Evolutionary conservation across 1,284 basidiomycete species (phyloP).

Genomic region (Leccinum angustisporum): DNA sequence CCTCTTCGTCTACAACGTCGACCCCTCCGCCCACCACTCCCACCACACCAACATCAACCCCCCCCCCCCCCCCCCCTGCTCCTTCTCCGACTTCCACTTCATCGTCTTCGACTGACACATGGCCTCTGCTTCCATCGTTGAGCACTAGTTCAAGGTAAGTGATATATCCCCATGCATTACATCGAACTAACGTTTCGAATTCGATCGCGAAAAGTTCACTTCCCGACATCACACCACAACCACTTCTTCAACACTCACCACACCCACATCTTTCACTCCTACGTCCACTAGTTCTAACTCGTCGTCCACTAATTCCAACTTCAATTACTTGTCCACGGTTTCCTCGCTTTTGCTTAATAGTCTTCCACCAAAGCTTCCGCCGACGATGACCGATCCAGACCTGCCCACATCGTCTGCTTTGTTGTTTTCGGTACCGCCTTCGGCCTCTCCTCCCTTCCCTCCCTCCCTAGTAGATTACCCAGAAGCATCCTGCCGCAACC

Average conservation of each 20-base stretch:
- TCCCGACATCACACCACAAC: not conserved
- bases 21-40: not conserved
- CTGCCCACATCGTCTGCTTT: slow-evolving; percentile 45
- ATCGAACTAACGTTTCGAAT: slow-evolving; percentile 11
- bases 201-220: slow-evolving; percentile 34
- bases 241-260: not conserved
- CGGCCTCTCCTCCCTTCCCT: slow-evolving; percentile 36
- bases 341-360: slow-evolving; percentile 44
- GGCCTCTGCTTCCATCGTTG: slow-evolving; percentile 1
- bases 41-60: not conserved
- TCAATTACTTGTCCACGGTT: slow-evolving; percentile 40
- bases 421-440: slow-evolving; percentile 20
- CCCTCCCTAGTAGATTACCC: slow-evolving; percentile 61
- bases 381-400: slow-evolving; percentile 53
- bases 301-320: slow-evolving; percentile 26
- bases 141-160: slow-evolving; percentile 14
- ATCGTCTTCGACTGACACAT: not conserved
- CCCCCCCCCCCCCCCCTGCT: not conserved
- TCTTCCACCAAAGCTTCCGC: slow-evolving; percentile 26
- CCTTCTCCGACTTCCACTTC: not conserved
- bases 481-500: slow-evolving; percentile 55
- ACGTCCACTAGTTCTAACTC: slow-evolving; percentile 14
- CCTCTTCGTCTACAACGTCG: slow-evolving; percentile 34
- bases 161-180: not conserved
- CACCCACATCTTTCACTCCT: slow-evolving; percentile 18